These are phyloP conservation scores for Tilletiaria anomala DNA, from an alignment of 1,284 basidiomycete species.

Conservation along the genomic window DNA sequence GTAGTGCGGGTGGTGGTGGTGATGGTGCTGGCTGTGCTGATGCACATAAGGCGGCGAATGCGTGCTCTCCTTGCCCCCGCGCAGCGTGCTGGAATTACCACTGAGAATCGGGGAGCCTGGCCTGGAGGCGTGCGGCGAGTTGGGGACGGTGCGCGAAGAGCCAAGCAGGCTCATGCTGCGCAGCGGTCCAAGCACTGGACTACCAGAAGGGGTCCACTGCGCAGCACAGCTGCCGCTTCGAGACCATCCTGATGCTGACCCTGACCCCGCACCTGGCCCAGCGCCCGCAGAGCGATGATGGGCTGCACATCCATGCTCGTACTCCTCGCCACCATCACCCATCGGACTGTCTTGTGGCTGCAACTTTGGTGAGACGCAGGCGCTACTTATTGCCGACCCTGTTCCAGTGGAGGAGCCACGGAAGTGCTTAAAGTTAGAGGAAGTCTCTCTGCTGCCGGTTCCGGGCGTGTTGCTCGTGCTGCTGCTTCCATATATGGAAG, in stretches of 20 bases:
- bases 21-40: slow-evolving; percentile 1
- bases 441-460: no score
- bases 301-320: neutral
- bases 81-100: neutral
- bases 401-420: no score
- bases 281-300: neutral
- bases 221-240: slow-evolving; percentile 5
- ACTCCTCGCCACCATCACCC: neutral
- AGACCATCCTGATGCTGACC: neutral
- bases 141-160: slow-evolving; percentile 30
- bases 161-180: slow-evolving; percentile 35
- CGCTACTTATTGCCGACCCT: no score
- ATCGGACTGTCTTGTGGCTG: neutral
- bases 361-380: no score
- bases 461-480: no score
- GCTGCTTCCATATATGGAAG: no score
- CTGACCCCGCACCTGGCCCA: no score
- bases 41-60: slow-evolving; percentile 3
- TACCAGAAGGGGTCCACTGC: slow-evolving; percentile 34
- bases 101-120: slow-evolving; percentile 24
- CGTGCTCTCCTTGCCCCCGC: slow-evolving; percentile 1
- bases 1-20: slow-evolving; percentile 8
- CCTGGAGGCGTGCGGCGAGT: slow-evolving; percentile 27
- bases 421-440: no score
- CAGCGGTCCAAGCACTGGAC: slow-evolving; percentile 34